phyloP scores from a whole-genome alignment of 2,329 filamentous ascomycete species.

The Macroventuria anomochaeta region DNA sequence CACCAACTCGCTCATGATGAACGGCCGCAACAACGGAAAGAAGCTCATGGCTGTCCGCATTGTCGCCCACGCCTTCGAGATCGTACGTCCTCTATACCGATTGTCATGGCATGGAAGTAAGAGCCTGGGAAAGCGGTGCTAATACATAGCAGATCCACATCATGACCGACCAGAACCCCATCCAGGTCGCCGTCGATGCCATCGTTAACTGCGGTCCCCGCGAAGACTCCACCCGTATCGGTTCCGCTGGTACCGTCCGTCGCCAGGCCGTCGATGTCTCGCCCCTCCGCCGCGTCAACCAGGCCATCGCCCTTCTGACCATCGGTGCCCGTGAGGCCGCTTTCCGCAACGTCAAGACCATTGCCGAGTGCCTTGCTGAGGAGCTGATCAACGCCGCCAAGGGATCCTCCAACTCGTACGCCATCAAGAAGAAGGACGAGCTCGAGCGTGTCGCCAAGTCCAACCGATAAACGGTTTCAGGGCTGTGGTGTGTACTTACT shows the following conservation, averaged over 20 bases:
- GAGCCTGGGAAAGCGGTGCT: slow-evolving; percentile 11
- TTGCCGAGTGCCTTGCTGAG: slow-evolving; percentile 99
- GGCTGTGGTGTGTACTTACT: slow-evolving; percentile 32
- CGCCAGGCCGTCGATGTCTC: slow-evolving; percentile 99
- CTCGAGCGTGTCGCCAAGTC: slow-evolving; percentile 99
- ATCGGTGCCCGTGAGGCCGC: slow-evolving; percentile 98
- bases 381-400: slow-evolving; percentile 99
- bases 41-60: slow-evolving; percentile 99
- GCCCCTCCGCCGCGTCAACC: slow-evolving; percentile 98
- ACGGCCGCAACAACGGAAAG: slow-evolving; percentile 99
- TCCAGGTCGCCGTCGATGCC: slow-evolving; percentile 98
- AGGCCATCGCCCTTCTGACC: slow-evolving; percentile 98
- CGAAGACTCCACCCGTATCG: slow-evolving; percentile 99
- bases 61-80: slow-evolving; percentile 98
- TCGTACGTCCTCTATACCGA: slow-evolving; percentile 69
- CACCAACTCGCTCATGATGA: slow-evolving; percentile 99
- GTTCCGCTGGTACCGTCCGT: slow-evolving; percentile 98
- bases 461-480: slow-evolving; percentile 84
- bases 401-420: slow-evolving; percentile 99
- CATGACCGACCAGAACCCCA: slow-evolving; percentile 99
- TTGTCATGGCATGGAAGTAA: not conserved
- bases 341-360: slow-evolving; percentile 99
- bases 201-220: slow-evolving; percentile 99
- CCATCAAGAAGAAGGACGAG: slow-evolving; percentile 99
- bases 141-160: slow-evolving; percentile 81